These are phyloP conservation scores for Neurospora sp. DNA, from an alignment of 495 filamentous ascomycete genomes.

Conservation along the genomic window DNA sequence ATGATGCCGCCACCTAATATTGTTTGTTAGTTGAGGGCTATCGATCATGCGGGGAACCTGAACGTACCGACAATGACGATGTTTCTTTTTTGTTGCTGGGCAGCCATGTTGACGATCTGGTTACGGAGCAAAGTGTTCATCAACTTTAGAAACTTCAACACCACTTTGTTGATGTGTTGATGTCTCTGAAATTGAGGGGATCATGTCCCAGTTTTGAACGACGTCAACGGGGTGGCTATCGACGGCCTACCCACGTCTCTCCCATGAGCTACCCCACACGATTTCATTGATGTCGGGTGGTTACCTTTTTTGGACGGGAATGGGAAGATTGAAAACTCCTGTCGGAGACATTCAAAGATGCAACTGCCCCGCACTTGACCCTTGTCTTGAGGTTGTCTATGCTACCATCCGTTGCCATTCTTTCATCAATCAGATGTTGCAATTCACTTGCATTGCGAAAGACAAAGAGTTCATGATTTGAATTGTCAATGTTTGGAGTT, in stretches of 20 bases:
- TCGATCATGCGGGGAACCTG: background rate
- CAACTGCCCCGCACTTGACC: background rate
- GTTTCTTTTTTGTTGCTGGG: constrained; percentile 36
- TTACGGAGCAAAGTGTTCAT: background rate
- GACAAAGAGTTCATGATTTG: background rate
- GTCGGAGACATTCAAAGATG: background rate
- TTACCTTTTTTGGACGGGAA: background rate
- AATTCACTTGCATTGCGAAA: background rate
- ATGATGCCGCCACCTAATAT: constrained; percentile 82
- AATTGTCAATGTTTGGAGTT: background rate
- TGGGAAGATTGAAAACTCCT: background rate
- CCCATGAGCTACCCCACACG: background rate
- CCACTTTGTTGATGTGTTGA: background rate
- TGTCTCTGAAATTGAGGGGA: background rate
- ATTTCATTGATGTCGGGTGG: background rate
- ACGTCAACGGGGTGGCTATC: background rate
- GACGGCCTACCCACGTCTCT: background rate
- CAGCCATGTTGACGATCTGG: constrained; percentile 7
- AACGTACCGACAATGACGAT: constrained; percentile 60
- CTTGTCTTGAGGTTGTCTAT: background rate
- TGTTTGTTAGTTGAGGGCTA: background rate
- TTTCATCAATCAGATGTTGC: background rate
- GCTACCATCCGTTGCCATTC: background rate
- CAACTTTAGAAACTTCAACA: background rate
- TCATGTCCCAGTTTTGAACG: background rate